Evolutionary conservation across 1,139 yeast genomes (phyloP), one percentile per base, ranked within the genome.

Genomic region (Pneumocystis wakefieldiae): DNA sequence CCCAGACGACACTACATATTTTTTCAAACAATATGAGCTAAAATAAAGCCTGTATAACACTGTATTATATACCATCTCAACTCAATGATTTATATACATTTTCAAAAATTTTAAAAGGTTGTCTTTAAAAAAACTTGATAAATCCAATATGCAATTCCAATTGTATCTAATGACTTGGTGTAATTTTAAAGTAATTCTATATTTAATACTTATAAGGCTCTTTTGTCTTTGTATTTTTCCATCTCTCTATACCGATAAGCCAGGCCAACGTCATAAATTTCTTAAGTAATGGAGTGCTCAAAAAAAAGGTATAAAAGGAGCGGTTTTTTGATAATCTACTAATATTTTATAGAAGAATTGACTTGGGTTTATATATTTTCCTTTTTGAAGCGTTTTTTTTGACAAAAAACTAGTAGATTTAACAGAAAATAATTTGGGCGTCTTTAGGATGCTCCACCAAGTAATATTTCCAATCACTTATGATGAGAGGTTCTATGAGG

Each of bases 361-460:
- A 48, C 32, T 48, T 48, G 24, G 55, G 55, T 48, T 48, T 48
- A 6, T 41, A 8, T 48, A 48, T 48, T 24, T 19, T 24, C 28
- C 1, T 48, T 48, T 48, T 48, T 24, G 14, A 48, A 48, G 19
- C 7, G 1, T 8, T 42, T 42, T 48, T 14, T 14, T 12, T 24
- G 3, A 14, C 15, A 12, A 8, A 19, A n/a, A 8, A 19, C 14
- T 24, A 48, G 55, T 7, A 48, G 62, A 64, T 42, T 57, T 64
- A 38, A 64, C 64, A 8, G 61, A 61, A 17, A 64, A 62, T 37
- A 62, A 62, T 58, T 38, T 62, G 15, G 64, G 64, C 10, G 57
- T 63, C 6, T 64, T 62, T 63, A 62, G 61, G 29, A 64, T 61
- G 29, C 59, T 63, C 59, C 65, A 63, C n/a, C 65, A 63, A 17